Base-by-base conservation (phyloP, 495 filamentous ascomycete species). In the Talaromyces trachyspermus region DNA sequence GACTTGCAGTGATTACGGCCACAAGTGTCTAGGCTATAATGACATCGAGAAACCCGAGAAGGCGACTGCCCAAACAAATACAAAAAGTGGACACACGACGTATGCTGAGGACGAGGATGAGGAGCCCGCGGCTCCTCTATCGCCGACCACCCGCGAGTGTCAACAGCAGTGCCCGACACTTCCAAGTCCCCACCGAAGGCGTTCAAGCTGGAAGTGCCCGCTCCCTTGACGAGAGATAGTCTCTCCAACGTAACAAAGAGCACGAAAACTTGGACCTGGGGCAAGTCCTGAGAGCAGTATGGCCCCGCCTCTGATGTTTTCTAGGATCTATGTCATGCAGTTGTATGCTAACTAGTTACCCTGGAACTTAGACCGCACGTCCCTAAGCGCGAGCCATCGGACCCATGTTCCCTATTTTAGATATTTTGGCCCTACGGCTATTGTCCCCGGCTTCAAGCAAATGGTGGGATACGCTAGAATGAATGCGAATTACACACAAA, bases 401-500 rank as follows among this genome's bases (percentile, higher is more conserved):
- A 69, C 84, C 51, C 84, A 86, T 44, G 84, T 91, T 46, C 87
- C 88, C 2, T 94, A 89, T 59, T 94, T 91, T 60, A 70, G 88
- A 36, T 94, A 90, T 57, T 90, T 91, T 58, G 88, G 88, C 0
- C 86, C 86, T 1, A 94, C 88, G 2, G 88, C 88, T 48, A 94
- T 94, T 54, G 85, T 90, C 27, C 87, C 87, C 2, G 88, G 88
- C n/a, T 91, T 88, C 64, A 94, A 91, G 62, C 85, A 90, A 57
- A 89, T 91, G 84, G 83, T 92, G 49, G 3, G 53, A 20, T 43
- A 24, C 32, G n/a, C 7, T n/a, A 29, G 3, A 18, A 12, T 18
- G 3, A 19, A 15, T 33, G 4, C 7, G 6, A 4, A 37, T 2
- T 2, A 35, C 4, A 22, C 18, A 32, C 41, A 58, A 46, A 58